phyloP scores from a whole-genome alignment of 2,329 filamentous ascomycete species.

The Talaromyces sp. region DNA sequence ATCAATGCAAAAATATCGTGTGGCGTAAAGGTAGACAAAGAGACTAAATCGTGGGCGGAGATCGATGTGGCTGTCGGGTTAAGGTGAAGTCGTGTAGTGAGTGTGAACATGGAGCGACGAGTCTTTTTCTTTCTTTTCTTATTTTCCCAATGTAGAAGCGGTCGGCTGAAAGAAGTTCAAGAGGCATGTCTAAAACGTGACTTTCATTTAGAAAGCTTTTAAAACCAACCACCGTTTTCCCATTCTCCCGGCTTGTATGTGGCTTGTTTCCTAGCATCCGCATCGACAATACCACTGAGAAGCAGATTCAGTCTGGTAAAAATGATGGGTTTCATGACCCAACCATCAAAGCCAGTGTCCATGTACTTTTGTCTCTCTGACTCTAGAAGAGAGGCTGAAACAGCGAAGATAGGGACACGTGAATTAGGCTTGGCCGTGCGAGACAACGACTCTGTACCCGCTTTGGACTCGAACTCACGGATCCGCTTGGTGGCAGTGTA shows the following conservation, averaged over 20 bases:
- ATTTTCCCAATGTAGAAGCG: no score
- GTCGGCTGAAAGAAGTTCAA: no score
- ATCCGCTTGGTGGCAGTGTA: constrained; percentile 83
- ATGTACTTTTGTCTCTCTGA: constrained; percentile 69
- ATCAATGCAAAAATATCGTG: neutral
- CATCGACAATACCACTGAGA: constrained; percentile 69
- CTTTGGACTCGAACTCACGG: constrained; percentile 67
- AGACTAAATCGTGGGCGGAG: no score
- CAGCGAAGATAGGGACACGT: constrained; percentile 80
- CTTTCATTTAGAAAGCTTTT: no score
- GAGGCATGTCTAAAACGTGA: no score
- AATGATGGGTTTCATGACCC: constrained; percentile 87
- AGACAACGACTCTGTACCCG: constrained; percentile 58
- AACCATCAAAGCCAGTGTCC: constrained; percentile 68
- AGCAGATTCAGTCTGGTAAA: constrained; percentile 73
- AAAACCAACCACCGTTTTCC: constrained; percentile 87
- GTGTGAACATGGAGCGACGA: no score
- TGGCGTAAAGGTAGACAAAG: neutral
- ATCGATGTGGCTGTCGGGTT: no score
- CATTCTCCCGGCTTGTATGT: constrained; percentile 73
- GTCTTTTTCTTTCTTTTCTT: no score
- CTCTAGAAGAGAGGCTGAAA: constrained; percentile 82
- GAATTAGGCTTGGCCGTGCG: constrained; percentile 61
- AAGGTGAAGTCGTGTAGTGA: no score
- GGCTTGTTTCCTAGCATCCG: constrained; percentile 60